Evolutionary conservation across 352 stramenopile genomes (phyloP), one percentile per base, ranked within the genome.

Genomic region (Phytophthora tentaculata): DNA sequence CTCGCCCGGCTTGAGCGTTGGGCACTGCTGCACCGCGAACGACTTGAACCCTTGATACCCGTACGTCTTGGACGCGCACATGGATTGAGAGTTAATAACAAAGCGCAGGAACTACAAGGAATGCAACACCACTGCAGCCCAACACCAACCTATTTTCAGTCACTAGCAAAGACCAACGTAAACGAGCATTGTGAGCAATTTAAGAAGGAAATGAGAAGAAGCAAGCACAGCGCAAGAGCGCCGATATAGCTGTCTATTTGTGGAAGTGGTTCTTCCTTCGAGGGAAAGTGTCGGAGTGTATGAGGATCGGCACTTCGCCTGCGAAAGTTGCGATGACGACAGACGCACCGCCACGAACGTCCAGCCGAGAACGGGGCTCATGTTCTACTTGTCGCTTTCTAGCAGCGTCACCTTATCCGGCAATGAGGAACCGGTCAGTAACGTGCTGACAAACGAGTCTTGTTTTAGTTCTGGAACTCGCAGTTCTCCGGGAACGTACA

Each of bases 401-500:
- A 71, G 37, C 50, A 56, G 41, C 56, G 19, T 64, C 56, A 48
- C 19, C 17, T 23, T 4, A 39, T 29, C 60, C 32, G 12, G 32
- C 32, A 39, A 39, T 39, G 52, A 75, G 44, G 68, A 29, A 10
- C 32, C 23, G 45, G 61, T 28, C 41, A 29, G 19, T 13, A 37
- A 59, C 24, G 35, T 26, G 53, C 39, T 56, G 24, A 44, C 53
- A 61, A 56, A 53, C n/a, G 32, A 20, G 14, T 8, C 32, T 32
- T 45, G 39, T 8, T 26, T 26, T 39, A 97, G 44, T 92, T 78
- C 23, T 89, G 84, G 83, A 96, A 99, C 64, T 96, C 84, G 78
- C 97, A 99, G 60, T 83, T 81, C 52, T 88, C 77, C 56, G 93
- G 90, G 76, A 99, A 95, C 63, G 94, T 98, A 76, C 97, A 99